phyloP scores from a whole-genome alignment of 352 stramenopile genomes.

The Phytophthora palmivora region DNA sequence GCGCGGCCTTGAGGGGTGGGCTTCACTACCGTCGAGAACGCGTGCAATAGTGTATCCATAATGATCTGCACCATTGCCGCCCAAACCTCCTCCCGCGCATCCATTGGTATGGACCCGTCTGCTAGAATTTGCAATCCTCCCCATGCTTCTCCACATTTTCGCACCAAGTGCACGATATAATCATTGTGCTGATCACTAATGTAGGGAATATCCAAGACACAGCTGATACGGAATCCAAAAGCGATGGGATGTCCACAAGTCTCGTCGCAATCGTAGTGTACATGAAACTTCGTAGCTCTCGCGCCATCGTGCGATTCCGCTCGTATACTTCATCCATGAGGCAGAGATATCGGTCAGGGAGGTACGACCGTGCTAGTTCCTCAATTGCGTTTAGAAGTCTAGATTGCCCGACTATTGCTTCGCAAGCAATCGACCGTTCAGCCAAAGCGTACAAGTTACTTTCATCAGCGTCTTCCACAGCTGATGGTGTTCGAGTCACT shows the following conservation, averaged over 20 bases:
- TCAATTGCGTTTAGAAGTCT: slow-evolving; percentile 75
- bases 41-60: slow-evolving; percentile 92
- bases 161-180: slow-evolving; percentile 83
- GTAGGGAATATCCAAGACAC: slow-evolving; percentile 73
- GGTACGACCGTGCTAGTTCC: slow-evolving; percentile 64
- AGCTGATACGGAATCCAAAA: slow-evolving; percentile 53
- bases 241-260: slow-evolving; percentile 50
- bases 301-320: slow-evolving; percentile 50
- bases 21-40: slow-evolving; percentile 88
- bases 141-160: slow-evolving; percentile 84
- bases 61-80: slow-evolving; percentile 78
- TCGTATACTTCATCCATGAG: slow-evolving; percentile 78
- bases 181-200: slow-evolving; percentile 79
- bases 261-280: slow-evolving; percentile 59
- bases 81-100: slow-evolving; percentile 84
- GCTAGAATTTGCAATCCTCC: slow-evolving; percentile 71
- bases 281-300: slow-evolving; percentile 70
- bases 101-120: slow-evolving; percentile 70
- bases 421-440: slow-evolving; percentile 70
- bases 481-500: slow-evolving; percentile 50
- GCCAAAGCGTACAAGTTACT: slow-evolving; percentile 67
- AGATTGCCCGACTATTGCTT: slow-evolving; percentile 65
- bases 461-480: slow-evolving; percentile 61
- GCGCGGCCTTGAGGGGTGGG: slow-evolving; percentile 95
- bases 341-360: slow-evolving; percentile 69